phyloP scores from a whole-genome alignment of 768 basidiomycete genomes.

The Termitomyces sp. region DNA sequence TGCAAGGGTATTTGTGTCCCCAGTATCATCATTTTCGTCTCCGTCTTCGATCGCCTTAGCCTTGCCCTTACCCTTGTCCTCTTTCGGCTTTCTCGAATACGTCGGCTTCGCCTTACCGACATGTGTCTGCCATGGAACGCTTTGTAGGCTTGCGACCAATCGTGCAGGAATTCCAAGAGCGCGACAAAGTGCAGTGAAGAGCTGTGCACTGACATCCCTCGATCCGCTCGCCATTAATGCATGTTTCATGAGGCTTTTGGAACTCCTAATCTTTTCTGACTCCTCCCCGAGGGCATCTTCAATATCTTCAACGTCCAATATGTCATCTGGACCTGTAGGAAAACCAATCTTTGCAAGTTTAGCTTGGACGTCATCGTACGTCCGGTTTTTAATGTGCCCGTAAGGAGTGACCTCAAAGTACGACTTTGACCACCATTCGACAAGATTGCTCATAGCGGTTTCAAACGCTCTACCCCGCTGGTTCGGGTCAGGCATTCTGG shows the following conservation, averaged over 20 bases:
- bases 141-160: conserved; percentile 86
- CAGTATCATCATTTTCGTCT: conserved; percentile 30
- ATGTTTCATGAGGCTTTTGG: conserved; percentile 93
- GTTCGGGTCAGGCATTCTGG: conserved; percentile 71
- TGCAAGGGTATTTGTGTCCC: conserved; percentile 23
- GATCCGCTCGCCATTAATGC: conserved; percentile 75
- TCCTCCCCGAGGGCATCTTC: conserved; percentile 47
- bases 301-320: conserved; percentile 36
- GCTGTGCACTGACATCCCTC: conserved; percentile 81
- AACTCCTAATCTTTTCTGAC: conserved; percentile 65
- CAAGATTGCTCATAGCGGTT: conserved; percentile 64
- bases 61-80: conserved; percentile 31
- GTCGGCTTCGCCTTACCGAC: conserved; percentile 52
- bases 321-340: conserved; percentile 22
- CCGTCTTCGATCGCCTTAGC: conserved; percentile 23
- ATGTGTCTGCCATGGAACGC: conserved; percentile 82
- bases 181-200: conserved; percentile 88
- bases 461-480: conserved; percentile 89
- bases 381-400: conserved; percentile 70
- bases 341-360: conserved; percentile 30
- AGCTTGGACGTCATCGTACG: conserved; percentile 69
- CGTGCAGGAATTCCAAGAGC: conserved; percentile 83
- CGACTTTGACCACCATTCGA: conserved; percentile 76
- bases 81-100: conserved; percentile 32
- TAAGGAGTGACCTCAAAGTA: conserved; percentile 62